Percentiles rank a stretch among this genome's conserved stretches.
phyloP scores from a whole-genome alignment of 805 yeast species.

The Phaffomyces thermotolerans region DNA sequence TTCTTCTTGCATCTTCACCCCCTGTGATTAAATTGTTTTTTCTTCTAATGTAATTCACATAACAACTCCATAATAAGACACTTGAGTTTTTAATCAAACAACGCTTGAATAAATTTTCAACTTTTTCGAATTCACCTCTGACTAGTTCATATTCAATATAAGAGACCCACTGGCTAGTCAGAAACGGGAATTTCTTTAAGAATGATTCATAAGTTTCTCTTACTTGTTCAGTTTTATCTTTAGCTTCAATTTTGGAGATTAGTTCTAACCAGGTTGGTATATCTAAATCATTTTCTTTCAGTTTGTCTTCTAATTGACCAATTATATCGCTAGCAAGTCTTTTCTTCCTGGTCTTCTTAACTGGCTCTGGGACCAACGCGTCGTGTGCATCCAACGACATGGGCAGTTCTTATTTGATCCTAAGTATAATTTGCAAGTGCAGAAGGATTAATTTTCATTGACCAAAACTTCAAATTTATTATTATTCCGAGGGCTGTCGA shows the following conservation, averaged over 20 bases:
- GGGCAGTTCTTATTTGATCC: no score
- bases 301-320: slow-evolving; percentile 50
- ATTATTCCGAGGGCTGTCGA: no score
- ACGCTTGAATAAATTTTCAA: slow-evolving; percentile 57
- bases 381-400: neutral
- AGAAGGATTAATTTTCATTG: no score
- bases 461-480: no score
- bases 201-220: slow-evolving; percentile 52
- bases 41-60: slow-evolving; percentile 70
- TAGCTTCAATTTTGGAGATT: slow-evolving; percentile 38
- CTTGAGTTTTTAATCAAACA: slow-evolving; percentile 57
- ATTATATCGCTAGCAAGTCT: slow-evolving; percentile 38
- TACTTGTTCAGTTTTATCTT: slow-evolving; percentile 55
- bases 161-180: slow-evolving; percentile 66
- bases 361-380: slow-evolving; percentile 18
- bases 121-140: slow-evolving; percentile 57
- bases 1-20: slow-evolving; percentile 70
- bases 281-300: slow-evolving; percentile 47
- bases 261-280: slow-evolving; percentile 50
- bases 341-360: slow-evolving; percentile 11
- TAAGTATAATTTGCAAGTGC: no score
- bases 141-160: slow-evolving; percentile 61
- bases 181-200: slow-evolving; percentile 57
- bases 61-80: slow-evolving; percentile 67
- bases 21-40: slow-evolving; percentile 64